Conservation (phyloP, 805 yeast genomes). For the Ogataea nonfermentans region DNA sequence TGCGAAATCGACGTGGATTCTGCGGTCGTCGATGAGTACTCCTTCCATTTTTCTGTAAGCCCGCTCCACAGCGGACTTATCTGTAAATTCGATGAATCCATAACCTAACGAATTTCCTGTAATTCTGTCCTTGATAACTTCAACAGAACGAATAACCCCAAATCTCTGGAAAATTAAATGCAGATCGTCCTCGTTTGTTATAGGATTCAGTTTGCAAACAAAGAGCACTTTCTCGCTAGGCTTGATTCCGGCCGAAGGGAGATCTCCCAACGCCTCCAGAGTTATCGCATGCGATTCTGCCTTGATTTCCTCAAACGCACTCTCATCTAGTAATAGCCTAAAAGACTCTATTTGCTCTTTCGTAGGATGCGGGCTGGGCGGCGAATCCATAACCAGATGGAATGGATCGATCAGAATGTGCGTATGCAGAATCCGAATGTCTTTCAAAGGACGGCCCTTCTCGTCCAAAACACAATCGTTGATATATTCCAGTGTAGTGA, state of each 20-base stretch:
- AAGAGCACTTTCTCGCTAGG: conserved; percentile 64
- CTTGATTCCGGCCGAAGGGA: conserved; percentile 53
- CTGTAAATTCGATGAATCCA: conserved; percentile 60
- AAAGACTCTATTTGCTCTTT: conserved; percentile 32
- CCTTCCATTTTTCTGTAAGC: conserved; percentile 64
- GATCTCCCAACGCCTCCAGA: conserved; percentile 61
- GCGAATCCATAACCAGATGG: conserved; percentile 33
- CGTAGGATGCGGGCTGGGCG: conserved; percentile 39
- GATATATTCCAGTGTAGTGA: conserved; percentile 43
- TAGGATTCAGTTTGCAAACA: conserved; percentile 60
- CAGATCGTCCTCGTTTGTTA: conserved; percentile 58
- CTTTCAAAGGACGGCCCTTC: conserved; percentile 41
- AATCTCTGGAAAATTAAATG: conserved; percentile 57
- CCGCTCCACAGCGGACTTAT: conserved; percentile 49
- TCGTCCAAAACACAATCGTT: conserved; percentile 41
- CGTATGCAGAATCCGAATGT: conserved; percentile 51
- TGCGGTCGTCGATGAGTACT: conserved; percentile 59
- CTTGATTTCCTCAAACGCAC: conserved; percentile 24
- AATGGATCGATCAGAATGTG: conserved; percentile 56
- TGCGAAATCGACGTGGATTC: conserved; percentile 67
- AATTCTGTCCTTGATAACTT: conserved; percentile 47
- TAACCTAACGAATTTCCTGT: conserved; percentile 54
- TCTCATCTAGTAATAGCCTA: conserved; percentile 30
- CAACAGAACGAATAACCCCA: conserved; percentile 52
- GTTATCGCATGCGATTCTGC: conserved; percentile 57